These are phyloP conservation scores for Viola odorata DNA, from an alignment of 345 rosid species.

Conservation along the genomic window DNA sequence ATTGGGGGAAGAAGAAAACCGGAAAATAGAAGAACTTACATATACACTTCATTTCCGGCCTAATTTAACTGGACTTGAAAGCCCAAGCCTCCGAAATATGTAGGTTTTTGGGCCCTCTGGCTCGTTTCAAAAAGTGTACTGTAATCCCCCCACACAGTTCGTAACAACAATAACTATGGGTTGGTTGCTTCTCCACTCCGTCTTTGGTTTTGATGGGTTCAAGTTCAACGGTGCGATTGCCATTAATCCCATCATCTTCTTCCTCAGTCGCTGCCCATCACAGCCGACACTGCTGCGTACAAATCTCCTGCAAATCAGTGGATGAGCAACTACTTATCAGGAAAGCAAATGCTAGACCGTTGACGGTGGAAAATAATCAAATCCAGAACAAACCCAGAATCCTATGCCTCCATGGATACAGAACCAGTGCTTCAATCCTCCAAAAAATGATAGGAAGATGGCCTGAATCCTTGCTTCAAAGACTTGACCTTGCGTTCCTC, in stretches of 20 bases:
- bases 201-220: no score
- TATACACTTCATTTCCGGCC: no score
- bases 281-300: not conserved
- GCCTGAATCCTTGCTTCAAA: conserved; percentile 37
- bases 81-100: no score
- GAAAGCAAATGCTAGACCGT: not conserved
- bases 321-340: not conserved
- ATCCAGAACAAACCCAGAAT: conserved; percentile 37
- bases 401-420: conserved; percentile 50
- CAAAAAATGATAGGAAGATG: conserved; percentile 30
- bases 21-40: no score
- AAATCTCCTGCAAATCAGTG: not conserved
- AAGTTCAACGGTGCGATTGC: no score
- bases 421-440: conserved; percentile 44
- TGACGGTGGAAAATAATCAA: conserved; percentile 18
- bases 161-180: no score
- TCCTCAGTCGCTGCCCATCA: not conserved
- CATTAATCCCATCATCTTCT: not conserved
- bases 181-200: no score
- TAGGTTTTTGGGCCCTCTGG: no score
- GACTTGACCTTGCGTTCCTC: conserved; percentile 40
- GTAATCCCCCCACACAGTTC: no score
- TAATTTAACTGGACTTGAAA: no score
- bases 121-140: no score
- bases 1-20: no score